phyloP scores from a whole-genome alignment of 2,329 filamentous ascomycete genomes.

The Tolypocladium guangdongense region DNA sequence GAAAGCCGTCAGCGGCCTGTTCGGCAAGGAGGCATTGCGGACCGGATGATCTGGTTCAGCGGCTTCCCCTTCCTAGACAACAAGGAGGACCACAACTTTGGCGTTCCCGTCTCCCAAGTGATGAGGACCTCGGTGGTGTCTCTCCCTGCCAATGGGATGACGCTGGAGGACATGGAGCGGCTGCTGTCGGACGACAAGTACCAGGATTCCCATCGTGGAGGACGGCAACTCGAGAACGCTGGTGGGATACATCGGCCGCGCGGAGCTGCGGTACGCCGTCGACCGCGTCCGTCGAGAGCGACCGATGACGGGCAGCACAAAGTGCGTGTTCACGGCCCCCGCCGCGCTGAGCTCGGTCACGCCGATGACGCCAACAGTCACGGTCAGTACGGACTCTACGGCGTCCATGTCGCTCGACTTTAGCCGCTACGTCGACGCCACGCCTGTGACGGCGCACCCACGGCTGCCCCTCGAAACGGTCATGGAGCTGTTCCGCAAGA shows the following conservation, averaged over 20 bases:
- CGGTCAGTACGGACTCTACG: slow-evolving; percentile 46
- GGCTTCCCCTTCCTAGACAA: slow-evolving; percentile 95
- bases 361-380: slow-evolving; percentile 34
- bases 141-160: slow-evolving; percentile 63
- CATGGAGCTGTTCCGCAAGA: slow-evolving; percentile 98
- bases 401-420: slow-evolving; percentile 61
- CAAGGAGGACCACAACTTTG: slow-evolving; percentile 95
- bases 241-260: slow-evolving; percentile 85
- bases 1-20: slow-evolving; percentile 81
- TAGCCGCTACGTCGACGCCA: slow-evolving; percentile 76
- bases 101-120: slow-evolving; percentile 80
- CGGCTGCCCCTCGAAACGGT: slow-evolving; percentile 88
- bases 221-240: slow-evolving; percentile 59
- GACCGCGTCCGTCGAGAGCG: slow-evolving; percentile 64
- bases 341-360: slow-evolving; percentile 17
- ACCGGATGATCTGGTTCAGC: slow-evolving; percentile 98
- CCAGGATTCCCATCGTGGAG: slow-evolving; percentile 87
- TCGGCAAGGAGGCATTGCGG: slow-evolving; percentile 93
- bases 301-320: slow-evolving; percentile 50
- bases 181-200: slow-evolving; percentile 70
- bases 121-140: slow-evolving; percentile 73
- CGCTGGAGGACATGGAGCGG: slow-evolving; percentile 64
- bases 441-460: slow-evolving; percentile 84
- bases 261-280: slow-evolving; percentile 83
- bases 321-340: slow-evolving; percentile 60